phyloP scores from a whole-genome alignment of 106 monocot genomes.

The Gastrodia elata region DNA sequence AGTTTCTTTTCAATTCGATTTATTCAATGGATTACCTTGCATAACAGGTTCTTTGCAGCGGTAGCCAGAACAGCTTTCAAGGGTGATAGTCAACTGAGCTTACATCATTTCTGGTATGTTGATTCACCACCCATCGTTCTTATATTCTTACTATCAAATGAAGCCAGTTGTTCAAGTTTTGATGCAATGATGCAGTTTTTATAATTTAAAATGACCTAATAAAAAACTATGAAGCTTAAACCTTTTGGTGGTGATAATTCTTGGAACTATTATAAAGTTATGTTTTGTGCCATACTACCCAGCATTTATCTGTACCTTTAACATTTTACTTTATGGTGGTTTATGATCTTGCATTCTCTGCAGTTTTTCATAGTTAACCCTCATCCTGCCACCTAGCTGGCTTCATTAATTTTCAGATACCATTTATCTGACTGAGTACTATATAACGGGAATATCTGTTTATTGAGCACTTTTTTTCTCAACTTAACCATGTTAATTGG shows the following conservation, averaged over 20 bases:
- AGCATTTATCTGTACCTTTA: background rate
- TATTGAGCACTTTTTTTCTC: background rate
- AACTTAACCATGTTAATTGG: background rate
- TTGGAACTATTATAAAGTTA: background rate
- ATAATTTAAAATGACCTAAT: background rate
- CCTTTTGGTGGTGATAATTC: background rate
- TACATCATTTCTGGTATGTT: slow-evolving; percentile 94
- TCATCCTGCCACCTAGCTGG: background rate
- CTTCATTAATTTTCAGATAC: background rate
- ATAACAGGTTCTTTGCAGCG: slow-evolving; percentile 80
- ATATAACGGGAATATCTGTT: background rate
- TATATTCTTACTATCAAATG: background rate
- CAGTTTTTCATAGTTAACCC: background rate
- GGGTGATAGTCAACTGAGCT: slow-evolving; percentile 89
- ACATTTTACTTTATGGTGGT: background rate
- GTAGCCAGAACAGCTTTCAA: slow-evolving; percentile 96
- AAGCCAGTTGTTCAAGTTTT: background rate
- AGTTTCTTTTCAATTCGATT: background rate
- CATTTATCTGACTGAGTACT: background rate
- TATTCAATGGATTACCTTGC: slow-evolving; percentile 8
- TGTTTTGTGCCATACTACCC: background rate
- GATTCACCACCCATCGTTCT: background rate
- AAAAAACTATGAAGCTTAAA: background rate
- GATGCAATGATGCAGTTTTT: background rate
- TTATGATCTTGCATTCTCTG: background rate